phyloP scores from a whole-genome alignment of 2,329 filamentous ascomycete genomes.

The Paradendryphiella salina region DNA sequence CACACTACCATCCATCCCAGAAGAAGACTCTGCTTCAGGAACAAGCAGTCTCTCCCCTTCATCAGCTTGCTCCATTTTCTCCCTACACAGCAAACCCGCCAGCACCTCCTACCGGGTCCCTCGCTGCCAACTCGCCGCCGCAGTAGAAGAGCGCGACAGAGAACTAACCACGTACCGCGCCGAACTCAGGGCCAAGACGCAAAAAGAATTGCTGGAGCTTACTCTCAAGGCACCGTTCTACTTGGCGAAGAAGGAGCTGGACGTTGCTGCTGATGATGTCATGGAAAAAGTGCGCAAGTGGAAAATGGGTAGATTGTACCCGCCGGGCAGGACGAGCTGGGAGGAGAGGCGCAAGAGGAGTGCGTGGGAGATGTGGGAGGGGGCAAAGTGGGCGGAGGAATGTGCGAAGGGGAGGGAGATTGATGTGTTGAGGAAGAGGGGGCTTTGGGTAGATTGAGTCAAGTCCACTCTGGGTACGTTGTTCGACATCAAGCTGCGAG shows the following conservation, averaged over 20 bases:
- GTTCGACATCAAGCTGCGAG: too few species aligned
- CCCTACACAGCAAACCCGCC: background rate
- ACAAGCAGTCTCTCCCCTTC: background rate
- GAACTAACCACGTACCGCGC: background rate
- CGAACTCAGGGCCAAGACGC: background rate
- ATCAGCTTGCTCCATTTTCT: background rate
- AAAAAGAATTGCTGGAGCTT: background rate
- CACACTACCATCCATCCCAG: background rate
- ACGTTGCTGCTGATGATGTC: background rate
- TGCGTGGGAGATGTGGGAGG: conserved; percentile 16
- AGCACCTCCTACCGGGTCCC: background rate
- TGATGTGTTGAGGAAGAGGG: background rate
- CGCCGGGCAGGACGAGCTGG: background rate
- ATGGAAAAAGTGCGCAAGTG: conserved; percentile 8
- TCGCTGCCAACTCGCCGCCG: background rate
- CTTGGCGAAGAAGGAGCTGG: background rate
- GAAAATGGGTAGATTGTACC: conserved; percentile 6
- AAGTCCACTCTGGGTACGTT: too few species aligned
- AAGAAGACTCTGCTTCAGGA: background rate
- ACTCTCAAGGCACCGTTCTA: background rate
- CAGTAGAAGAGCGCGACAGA: background rate
- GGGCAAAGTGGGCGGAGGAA: conserved; percentile 1
- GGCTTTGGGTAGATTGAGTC: background rate
- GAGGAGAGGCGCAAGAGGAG: background rate
- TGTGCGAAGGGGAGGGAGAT: background rate